Conservation (phyloP, 768 basidiomycete genomes). For the Sarcomyxa edulis region DNA sequence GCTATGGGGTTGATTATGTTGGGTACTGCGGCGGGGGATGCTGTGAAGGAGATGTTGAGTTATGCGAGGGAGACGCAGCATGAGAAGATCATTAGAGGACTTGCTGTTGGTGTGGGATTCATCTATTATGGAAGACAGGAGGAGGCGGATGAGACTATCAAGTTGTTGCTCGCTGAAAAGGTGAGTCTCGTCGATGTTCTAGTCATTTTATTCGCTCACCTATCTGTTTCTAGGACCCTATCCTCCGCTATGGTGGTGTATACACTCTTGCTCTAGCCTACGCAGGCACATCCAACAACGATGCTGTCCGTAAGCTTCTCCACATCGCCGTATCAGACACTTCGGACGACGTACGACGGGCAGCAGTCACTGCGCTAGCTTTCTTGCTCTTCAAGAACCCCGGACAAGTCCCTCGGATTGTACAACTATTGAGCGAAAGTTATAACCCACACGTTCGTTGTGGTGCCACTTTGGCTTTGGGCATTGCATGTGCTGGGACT, state of each 20-base stretch:
- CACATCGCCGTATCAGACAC: slow-evolving; percentile 99
- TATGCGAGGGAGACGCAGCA: slow-evolving; percentile 98
- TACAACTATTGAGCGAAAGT: slow-evolving; percentile 94
- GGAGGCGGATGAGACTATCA: slow-evolving; percentile 82
- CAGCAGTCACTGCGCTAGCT: slow-evolving; percentile 92
- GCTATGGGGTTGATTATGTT: slow-evolving; percentile 99
- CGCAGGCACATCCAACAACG: slow-evolving; percentile 93
- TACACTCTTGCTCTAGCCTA: slow-evolving; percentile 96
- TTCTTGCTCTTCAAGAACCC: slow-evolving; percentile 98
- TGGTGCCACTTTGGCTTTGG: slow-evolving; percentile 92
- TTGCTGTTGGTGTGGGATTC: slow-evolving; percentile 90
- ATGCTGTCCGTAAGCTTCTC: slow-evolving; percentile 84
- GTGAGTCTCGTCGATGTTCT: slow-evolving; percentile 31
- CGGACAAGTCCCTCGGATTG: slow-evolving; percentile 91
- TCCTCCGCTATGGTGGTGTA: slow-evolving; percentile 95
- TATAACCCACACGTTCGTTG: slow-evolving; percentile 99
- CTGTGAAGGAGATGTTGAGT: slow-evolving; percentile 89
- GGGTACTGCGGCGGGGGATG: slow-evolving; percentile 77
- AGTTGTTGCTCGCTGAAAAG: slow-evolving; percentile 78
- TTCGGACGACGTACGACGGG: slow-evolving; percentile 93
- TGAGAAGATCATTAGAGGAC: slow-evolving; percentile 97
- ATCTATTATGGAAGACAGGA: slow-evolving; percentile 92
- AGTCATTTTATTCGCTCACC: no score
- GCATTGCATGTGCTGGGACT: slow-evolving; percentile 96
- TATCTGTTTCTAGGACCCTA: slow-evolving; percentile 68